A percentile compares a stretch with the other conserved stretches of the same genome.
These are phyloP conservation scores for Hypoxylon fuscum DNA, from an alignment of 495 filamentous ascomycete species.

Conservation along the genomic window DNA sequence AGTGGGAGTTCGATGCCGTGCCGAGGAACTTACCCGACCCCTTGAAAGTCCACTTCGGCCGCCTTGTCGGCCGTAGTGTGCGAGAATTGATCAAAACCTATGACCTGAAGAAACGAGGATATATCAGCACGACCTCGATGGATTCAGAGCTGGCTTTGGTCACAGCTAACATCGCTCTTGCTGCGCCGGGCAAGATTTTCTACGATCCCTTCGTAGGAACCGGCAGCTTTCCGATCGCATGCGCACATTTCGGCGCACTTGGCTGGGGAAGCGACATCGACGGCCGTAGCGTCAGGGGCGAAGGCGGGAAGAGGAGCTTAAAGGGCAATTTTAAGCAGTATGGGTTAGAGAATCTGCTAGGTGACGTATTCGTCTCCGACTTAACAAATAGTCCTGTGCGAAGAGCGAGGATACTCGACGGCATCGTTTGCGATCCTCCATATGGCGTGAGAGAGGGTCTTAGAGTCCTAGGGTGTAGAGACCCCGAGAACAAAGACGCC, in stretches of 20 bases:
- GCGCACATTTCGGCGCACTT: slow-evolving; percentile 85
- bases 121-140: slow-evolving; percentile 97
- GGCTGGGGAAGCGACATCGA: slow-evolving; percentile 92
- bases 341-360: slow-evolving; percentile 65
- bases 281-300: slow-evolving; percentile 81
- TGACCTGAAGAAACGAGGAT: slow-evolving; percentile 89
- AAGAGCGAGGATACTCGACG: slow-evolving; percentile 73
- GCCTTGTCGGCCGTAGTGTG: slow-evolving; percentile 69
- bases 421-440: slow-evolving; percentile 95
- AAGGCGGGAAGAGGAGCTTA: slow-evolving; percentile 61
- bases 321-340: slow-evolving; percentile 87
- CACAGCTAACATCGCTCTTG: slow-evolving; percentile 88
- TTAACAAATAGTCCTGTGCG: slow-evolving; percentile 87
- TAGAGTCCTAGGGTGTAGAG: slow-evolving; percentile 80
- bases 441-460: slow-evolving; percentile 97
- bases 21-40: slow-evolving; percentile 59
- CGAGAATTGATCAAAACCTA: slow-evolving; percentile 76
- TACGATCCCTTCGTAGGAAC: slow-evolving; percentile 97
- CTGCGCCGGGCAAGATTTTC: slow-evolving; percentile 80
- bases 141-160: slow-evolving; percentile 92
- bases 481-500: slow-evolving; percentile 67
- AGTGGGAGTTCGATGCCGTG: slow-evolving; percentile 67
- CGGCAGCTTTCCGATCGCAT: slow-evolving; percentile 86
- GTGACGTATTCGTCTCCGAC: slow-evolving; percentile 85
- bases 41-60: slow-evolving; percentile 72